Conservation (phyloP, 176 grass and related monocot species). For the Olyra latifolia region DNA sequence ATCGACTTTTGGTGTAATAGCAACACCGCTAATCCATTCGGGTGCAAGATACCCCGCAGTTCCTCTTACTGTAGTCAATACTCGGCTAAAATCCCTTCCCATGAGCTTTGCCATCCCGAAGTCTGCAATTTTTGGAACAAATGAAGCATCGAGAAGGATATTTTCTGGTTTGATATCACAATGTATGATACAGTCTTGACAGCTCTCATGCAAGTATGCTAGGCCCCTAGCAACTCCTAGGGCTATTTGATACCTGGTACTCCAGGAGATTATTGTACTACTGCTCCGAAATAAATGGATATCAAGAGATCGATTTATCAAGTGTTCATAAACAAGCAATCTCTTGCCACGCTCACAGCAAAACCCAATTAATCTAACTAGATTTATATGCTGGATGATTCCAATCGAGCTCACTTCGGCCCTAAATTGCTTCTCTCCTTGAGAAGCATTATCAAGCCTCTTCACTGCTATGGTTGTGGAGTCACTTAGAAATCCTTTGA, state of each 20-base stretch:
- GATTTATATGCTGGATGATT: constrained; percentile 56
- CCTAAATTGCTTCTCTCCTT: constrained; percentile 74
- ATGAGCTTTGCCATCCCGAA: constrained; percentile 51
- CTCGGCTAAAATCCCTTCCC: constrained; percentile 31
- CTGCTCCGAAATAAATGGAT: constrained; percentile 30
- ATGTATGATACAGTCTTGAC: constrained; percentile 41
- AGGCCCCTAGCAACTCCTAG: constrained; percentile 56
- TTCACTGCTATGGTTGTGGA: constrained; percentile 57
- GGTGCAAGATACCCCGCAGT: constrained; percentile 37
- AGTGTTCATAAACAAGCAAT: constrained; percentile 70
- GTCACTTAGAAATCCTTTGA: constrained; percentile 40
- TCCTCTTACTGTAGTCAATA: constrained; percentile 40
- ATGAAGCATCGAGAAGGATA: constrained; percentile 28
- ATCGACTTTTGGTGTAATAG: constrained; percentile 37
- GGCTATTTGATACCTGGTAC: constrained; percentile 45
- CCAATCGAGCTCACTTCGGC: constrained; percentile 43
- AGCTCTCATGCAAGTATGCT: constrained; percentile 58
- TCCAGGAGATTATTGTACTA: constrained; percentile 30
- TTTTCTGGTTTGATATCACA: constrained; percentile 42
- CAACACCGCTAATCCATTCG: constrained; percentile 36
- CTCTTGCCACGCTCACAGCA: constrained; percentile 41
- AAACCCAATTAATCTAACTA: constrained; percentile 57
- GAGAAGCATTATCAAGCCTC: constrained; percentile 39
- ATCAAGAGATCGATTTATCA: constrained; percentile 57
- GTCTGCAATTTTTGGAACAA: constrained; percentile 32